Conservation (phyloP, 73 alveolate species). For the Tetrahymena borealis region DNA sequence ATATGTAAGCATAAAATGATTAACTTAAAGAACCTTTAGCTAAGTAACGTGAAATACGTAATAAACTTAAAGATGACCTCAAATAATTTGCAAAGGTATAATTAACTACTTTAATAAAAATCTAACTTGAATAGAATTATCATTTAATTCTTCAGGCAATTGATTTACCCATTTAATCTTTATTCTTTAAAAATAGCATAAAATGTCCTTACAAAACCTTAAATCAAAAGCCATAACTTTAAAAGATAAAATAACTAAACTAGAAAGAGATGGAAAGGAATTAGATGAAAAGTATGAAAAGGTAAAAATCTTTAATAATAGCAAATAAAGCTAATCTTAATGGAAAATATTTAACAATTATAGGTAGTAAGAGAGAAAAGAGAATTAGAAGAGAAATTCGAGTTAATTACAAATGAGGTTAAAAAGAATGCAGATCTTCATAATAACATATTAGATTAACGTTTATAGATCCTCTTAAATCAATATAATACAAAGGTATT, state of each 20-base stretch:
- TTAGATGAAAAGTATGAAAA: conserved; percentile 61
- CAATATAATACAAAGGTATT: conserved; percentile 15
- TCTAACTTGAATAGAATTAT: neutral
- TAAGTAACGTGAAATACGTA: conserved; percentile 49
- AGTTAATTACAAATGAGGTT: conserved; percentile 44
- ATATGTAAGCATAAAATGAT: conserved; percentile 47
- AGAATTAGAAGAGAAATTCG: conserved; percentile 61
- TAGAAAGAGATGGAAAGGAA: conserved; percentile 58
- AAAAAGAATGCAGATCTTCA: conserved; percentile 38
- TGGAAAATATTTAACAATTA: neutral
- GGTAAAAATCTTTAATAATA: neutral
- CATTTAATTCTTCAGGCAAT: conserved; percentile 43
- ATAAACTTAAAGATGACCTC: conserved; percentile 45
- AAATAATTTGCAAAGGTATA: conserved; percentile 37
- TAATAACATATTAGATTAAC: conserved; percentile 8
- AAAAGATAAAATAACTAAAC: conserved; percentile 47
- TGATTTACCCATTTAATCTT: neutral
- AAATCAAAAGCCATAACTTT: conserved; percentile 51
- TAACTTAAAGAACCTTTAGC: conserved; percentile 54
- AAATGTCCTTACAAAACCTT: conserved; percentile 63
- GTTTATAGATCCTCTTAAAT: conserved; percentile 15
- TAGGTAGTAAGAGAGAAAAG: conserved; percentile 37
- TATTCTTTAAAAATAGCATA: conserved; percentile 34
- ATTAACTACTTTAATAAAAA: neutral
- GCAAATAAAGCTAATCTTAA: conserved; percentile 26